These are phyloP conservation scores for Syzygium grande DNA, from an alignment of 345 rosid genomes.

Conservation along the genomic window DNA sequence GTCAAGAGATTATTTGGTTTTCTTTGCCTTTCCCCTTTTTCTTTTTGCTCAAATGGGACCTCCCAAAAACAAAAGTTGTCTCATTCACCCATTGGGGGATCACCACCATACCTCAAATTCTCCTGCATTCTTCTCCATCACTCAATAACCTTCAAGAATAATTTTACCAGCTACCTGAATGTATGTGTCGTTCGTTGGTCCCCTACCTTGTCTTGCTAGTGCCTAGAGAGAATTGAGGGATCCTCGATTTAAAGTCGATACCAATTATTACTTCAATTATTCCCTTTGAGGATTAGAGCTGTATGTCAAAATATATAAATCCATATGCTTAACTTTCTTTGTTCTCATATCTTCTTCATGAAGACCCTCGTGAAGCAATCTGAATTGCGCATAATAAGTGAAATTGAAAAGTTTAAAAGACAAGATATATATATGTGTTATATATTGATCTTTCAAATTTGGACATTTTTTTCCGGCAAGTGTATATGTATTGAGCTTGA, in stretches of 20 bases:
- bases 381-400: background rate
- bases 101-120: slow-evolving; percentile 16
- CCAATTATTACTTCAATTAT: background rate
- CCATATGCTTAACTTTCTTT: background rate
- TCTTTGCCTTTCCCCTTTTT: slow-evolving; percentile 9
- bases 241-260: background rate
- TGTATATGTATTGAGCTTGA: background rate
- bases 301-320: background rate
- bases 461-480: background rate
- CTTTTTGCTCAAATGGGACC: slow-evolving; percentile 36
- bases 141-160: background rate
- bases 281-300: background rate
- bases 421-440: background rate
- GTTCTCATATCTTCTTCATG: background rate
- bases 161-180: background rate
- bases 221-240: background rate
- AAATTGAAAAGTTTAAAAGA: background rate
- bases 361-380: background rate
- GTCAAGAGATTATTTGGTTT: slow-evolving; percentile 21
- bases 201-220: background rate
- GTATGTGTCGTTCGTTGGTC: background rate
- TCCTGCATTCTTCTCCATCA: background rate
- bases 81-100: slow-evolving; percentile 22
- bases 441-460: background rate
- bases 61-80: slow-evolving; percentile 45